Evolutionary conservation across 208 protist genomes (phyloP).

Genomic region (Phytomonas sp.): DNA sequence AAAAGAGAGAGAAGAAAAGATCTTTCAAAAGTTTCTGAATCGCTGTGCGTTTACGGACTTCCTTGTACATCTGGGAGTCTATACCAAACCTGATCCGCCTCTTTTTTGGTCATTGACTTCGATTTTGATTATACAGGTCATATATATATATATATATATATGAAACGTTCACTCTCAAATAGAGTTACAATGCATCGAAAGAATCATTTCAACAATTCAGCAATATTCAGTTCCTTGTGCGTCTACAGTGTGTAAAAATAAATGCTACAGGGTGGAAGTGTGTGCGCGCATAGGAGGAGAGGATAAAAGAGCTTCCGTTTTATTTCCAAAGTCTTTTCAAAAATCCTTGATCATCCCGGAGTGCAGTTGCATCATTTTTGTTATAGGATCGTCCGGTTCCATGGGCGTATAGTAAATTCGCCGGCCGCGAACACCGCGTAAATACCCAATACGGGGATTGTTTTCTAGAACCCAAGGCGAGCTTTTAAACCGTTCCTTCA

Average conservation of each 20-base stretch:
- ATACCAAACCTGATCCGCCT: not conserved
- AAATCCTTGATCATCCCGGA: conserved; percentile 1
- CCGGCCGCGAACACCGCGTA: conserved; percentile 46
- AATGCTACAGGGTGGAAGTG: not conserved
- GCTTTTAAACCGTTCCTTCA: conserved; percentile 47
- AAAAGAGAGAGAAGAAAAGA: not conserved
- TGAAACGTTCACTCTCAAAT: no score
- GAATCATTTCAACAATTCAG: not conserved
- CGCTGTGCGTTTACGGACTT: not conserved
- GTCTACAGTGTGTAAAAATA: not conserved
- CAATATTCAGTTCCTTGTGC: not conserved
- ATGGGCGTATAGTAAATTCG: conserved; percentile 35
- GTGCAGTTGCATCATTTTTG: not conserved
- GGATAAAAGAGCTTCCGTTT: not conserved
- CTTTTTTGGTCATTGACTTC: not conserved
- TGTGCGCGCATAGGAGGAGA: not conserved
- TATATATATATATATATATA: no score
- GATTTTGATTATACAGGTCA: not conserved
- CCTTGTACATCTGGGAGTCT: not conserved
- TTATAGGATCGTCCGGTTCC: conserved; percentile 16
- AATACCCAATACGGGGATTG: conserved; percentile 20
- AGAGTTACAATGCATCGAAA: not conserved
- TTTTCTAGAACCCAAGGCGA: conserved; percentile 39
- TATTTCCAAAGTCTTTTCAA: not conserved
- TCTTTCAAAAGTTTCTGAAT: not conserved